phyloP scores from a whole-genome alignment of 2,329 filamentous ascomycete species.

The Alternaria novae-zelandiae region DNA sequence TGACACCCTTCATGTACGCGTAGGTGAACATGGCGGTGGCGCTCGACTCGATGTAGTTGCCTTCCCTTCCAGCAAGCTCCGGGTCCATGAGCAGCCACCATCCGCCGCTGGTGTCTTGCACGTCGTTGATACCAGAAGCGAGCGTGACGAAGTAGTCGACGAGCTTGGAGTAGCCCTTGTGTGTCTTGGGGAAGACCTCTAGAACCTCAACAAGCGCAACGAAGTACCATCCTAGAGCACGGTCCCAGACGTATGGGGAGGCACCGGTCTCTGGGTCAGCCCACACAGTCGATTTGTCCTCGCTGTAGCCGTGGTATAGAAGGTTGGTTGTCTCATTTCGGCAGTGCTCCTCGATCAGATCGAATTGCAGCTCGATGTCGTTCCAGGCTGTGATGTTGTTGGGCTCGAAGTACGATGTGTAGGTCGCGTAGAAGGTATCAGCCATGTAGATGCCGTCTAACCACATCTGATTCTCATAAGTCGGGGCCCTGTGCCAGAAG shows the following conservation, averaged over 20 bases:
- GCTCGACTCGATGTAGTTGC: slow-evolving; percentile 68
- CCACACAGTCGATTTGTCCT: slow-evolving; percentile 44
- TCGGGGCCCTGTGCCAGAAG: slow-evolving; percentile 60
- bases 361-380: slow-evolving; percentile 49
- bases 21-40: slow-evolving; percentile 60
- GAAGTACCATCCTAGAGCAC: slow-evolving; percentile 49
- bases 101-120: slow-evolving; percentile 56
- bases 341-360: slow-evolving; percentile 44
- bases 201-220: slow-evolving; percentile 56
- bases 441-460: slow-evolving; percentile 60
- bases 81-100: slow-evolving; percentile 67
- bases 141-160: slow-evolving; percentile 51
- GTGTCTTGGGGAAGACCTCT: slow-evolving; percentile 52
- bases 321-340: slow-evolving; percentile 43
- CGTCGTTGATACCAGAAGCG: slow-evolving; percentile 51
- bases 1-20: slow-evolving; percentile 44
- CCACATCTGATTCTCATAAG: slow-evolving; percentile 64
- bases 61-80: slow-evolving; percentile 51
- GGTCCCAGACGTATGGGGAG: slow-evolving; percentile 46
- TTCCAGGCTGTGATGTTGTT: slow-evolving; percentile 52
- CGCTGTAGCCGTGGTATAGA: slow-evolving; percentile 46
- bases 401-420: slow-evolving; percentile 47
- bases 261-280: slow-evolving; percentile 45
- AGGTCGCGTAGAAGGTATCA: slow-evolving; percentile 49
- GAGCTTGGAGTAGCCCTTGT: slow-evolving; percentile 48